Evolutionary conservation across 306 rosid species (phyloP).

Genomic region (Boehmeria nivea): DNA sequence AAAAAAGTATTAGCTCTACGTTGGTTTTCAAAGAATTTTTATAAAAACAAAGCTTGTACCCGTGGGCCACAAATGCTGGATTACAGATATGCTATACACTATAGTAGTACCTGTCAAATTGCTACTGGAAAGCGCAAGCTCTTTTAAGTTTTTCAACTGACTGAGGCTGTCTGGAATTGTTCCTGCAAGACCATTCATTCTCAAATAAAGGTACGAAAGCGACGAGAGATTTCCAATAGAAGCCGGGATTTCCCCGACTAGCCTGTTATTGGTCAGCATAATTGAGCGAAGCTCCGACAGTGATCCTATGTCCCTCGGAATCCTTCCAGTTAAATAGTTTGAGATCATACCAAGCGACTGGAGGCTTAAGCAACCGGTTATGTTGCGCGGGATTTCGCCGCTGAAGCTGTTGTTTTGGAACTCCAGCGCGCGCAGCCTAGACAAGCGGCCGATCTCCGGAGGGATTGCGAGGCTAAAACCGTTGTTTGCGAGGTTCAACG

Average conservation of each 20-base stretch:
- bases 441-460: conserved; percentile 19
- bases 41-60: too few relatives aligned
- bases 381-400: conserved; percentile 18
- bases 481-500: conserved; percentile 14
- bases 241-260: conserved; percentile 22
- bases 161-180: conserved; percentile 25
- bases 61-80: too few relatives aligned
- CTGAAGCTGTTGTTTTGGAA: conserved; percentile 9
- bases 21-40: too few relatives aligned
- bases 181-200: conserved; percentile 15
- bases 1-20: too few relatives aligned
- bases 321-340: conserved; percentile 8
- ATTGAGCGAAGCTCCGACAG: conserved; percentile 14
- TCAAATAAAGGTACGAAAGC: not conserved
- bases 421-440: not conserved
- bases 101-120: conserved; percentile 18
- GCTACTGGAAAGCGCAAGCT: not conserved
- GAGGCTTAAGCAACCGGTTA: conserved; percentile 25
- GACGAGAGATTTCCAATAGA: conserved; percentile 23
- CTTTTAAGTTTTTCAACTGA: conserved; percentile 1
- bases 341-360: not conserved
- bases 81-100: too few relatives aligned
- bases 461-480: conserved; percentile 18
- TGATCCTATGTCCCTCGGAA: conserved; percentile 8
- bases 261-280: not conserved